Evolutionary conservation across 2,329 filamentous ascomycete genomes (phyloP).

Genomic region (Fonsecaea pedrosoi): DNA sequence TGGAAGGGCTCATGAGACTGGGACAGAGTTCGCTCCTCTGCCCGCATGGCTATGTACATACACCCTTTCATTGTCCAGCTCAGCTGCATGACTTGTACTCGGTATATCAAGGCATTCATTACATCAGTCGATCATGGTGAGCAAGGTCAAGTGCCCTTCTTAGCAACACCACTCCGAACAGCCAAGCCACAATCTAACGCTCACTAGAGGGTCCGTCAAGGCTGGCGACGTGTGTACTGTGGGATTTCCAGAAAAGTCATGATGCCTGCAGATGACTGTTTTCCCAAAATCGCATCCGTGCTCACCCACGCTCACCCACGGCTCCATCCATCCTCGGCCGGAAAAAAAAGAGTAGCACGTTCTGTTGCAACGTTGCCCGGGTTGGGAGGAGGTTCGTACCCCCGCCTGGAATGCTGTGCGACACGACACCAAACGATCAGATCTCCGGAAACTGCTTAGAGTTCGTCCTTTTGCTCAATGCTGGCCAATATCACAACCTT

Average conservation of each 20-base stretch:
- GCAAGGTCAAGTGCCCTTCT: slow-evolving; percentile 17
- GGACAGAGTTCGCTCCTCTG: slow-evolving; percentile 4
- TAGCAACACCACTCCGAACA: slow-evolving; percentile 12
- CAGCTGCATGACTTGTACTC: slow-evolving; percentile 29
- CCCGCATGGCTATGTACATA: slow-evolving; percentile 26
- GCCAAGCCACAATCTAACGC: slow-evolving; percentile 21
- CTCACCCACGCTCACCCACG: slow-evolving; percentile 7
- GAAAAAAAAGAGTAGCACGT: slow-evolving; percentile 3
- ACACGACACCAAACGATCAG: slow-evolving; percentile 15
- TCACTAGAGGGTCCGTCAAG: slow-evolving; percentile 20
- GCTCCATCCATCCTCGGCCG: slow-evolving; percentile 5
- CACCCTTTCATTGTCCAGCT: slow-evolving; percentile 25
- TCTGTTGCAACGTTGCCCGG: slow-evolving; percentile 13
- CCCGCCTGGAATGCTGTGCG: slow-evolving; percentile 12
- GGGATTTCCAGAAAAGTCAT: slow-evolving; percentile 27
- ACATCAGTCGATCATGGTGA: slow-evolving; percentile 28
- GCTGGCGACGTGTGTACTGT: slow-evolving; percentile 19
- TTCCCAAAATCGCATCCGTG: slow-evolving; percentile 5
- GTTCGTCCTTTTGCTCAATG: slow-evolving; percentile 24
- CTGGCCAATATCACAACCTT: slow-evolving; percentile 10
- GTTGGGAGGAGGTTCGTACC: slow-evolving; percentile 7
- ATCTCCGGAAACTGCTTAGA: slow-evolving; percentile 10
- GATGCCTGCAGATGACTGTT: slow-evolving; percentile 20
- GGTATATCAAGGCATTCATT: slow-evolving; percentile 26
- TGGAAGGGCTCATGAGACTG: slow-evolving; percentile 29